Conservation (phyloP, 768 basidiomycete genomes). For the Hebeloma cylindrosporum region DNA sequence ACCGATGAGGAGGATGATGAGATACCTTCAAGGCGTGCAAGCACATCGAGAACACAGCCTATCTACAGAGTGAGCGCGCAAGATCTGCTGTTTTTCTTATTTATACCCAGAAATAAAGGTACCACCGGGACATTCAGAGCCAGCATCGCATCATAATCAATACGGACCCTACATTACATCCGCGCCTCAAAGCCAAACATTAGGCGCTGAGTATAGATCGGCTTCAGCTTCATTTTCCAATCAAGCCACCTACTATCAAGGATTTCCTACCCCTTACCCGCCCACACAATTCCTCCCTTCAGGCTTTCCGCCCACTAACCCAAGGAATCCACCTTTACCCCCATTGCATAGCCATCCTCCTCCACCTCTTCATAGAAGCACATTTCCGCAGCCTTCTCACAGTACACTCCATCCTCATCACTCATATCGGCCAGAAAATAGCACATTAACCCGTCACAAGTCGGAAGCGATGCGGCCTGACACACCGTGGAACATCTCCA, state of each 20-base stretch:
- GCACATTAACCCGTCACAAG: slow-evolving; percentile 12
- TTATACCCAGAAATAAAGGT: slow-evolving; percentile 1
- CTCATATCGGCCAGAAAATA: neutral
- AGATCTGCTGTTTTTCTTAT: neutral
- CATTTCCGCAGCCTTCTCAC: slow-evolving; percentile 5
- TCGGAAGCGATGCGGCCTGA: slow-evolving; percentile 11
- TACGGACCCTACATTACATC: slow-evolving; percentile 1
- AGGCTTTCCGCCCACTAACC: neutral
- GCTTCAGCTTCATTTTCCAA: neutral
- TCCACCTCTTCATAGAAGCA: slow-evolving; percentile 7
- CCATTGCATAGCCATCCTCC: neutral
- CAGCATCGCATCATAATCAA: neutral
- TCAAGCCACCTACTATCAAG: neutral
- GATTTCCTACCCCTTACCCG: neutral
- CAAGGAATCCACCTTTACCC: neutral
- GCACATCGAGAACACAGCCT: slow-evolving; percentile 6
- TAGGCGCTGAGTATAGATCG: neutral
- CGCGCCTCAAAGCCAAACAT: neutral
- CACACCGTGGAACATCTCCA: slow-evolving; percentile 28
- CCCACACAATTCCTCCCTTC: neutral
- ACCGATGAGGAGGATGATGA: slow-evolving; percentile 34
- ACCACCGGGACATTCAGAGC: slow-evolving; percentile 6
- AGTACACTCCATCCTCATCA: neutral
- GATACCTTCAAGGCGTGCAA: slow-evolving; percentile 3
- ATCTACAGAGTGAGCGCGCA: slow-evolving; percentile 11